These are phyloP conservation scores for Bertia moriformis DNA, from an alignment of 2,329 filamentous ascomycete genomes.

Conservation along the genomic window DNA sequence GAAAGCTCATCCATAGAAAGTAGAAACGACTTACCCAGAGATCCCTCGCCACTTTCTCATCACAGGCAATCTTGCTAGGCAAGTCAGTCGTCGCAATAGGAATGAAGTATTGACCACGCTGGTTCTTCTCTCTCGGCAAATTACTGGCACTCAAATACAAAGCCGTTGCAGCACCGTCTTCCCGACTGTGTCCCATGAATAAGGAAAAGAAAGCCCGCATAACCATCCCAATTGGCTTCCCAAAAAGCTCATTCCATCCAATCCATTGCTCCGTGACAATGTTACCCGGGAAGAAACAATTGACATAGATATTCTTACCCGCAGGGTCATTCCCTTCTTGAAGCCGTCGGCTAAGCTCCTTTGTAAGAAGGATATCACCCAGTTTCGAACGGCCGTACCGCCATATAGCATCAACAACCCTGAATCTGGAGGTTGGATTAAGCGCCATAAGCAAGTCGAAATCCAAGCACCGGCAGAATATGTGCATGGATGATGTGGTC, in stretches of 20 bases:
- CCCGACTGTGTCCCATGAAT: slow-evolving; percentile 9
- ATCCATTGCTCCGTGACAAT: slow-evolving; percentile 15
- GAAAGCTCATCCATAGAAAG: background rate
- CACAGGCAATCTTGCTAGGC: slow-evolving; percentile 10
- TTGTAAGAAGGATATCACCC: slow-evolving; percentile 15
- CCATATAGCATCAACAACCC: slow-evolving; percentile 11
- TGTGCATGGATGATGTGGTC: slow-evolving; percentile 11
- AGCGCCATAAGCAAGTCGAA: slow-evolving; percentile 8
- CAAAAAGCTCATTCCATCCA: slow-evolving; percentile 11
- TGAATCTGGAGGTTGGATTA: background rate
- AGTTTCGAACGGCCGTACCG: slow-evolving; percentile 17
- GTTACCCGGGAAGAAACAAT: slow-evolving; percentile 15
- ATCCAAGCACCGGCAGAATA: slow-evolving; percentile 10
- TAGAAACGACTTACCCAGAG: slow-evolving; percentile 12
- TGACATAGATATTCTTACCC: slow-evolving; percentile 11
- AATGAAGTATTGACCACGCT: slow-evolving; percentile 18
- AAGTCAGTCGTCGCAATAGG: slow-evolving; percentile 14
- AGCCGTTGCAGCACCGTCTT: slow-evolving; percentile 14
- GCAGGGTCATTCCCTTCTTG: slow-evolving; percentile 5
- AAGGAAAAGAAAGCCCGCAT: slow-evolving; percentile 7
- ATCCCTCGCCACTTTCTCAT: slow-evolving; percentile 13
- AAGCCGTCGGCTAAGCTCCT: slow-evolving; percentile 12
- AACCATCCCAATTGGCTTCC: slow-evolving; percentile 4
- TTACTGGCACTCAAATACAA: slow-evolving; percentile 12
- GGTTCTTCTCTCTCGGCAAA: slow-evolving; percentile 7